Percentiles rank a stretch among this genome's conserved stretches.
These are phyloP conservation scores for Schwanniomyces sp. DNA, from an alignment of 805 yeast genomes.

Conservation along the genomic window DNA sequence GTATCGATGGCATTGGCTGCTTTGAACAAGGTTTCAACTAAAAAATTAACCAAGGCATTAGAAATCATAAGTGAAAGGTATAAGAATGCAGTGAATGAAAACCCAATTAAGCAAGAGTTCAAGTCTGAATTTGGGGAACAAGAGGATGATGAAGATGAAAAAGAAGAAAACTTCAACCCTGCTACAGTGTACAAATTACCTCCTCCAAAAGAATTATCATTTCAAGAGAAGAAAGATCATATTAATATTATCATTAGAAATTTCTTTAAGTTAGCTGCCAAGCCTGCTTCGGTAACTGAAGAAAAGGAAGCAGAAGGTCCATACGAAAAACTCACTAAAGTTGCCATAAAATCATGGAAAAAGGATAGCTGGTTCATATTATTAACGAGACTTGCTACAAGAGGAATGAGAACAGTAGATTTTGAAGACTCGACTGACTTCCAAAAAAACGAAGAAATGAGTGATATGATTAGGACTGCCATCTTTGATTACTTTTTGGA, in stretches of 20 bases:
- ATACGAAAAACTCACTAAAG: slow-evolving; percentile 54
- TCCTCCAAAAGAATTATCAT: slow-evolving; percentile 52
- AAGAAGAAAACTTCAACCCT: slow-evolving; percentile 33
- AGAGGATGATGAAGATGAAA: slow-evolving; percentile 29
- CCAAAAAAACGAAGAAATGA: slow-evolving; percentile 37
- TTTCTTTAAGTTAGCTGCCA: slow-evolving; percentile 50
- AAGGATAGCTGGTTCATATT: slow-evolving; percentile 75
- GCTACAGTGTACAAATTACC: slow-evolving; percentile 54
- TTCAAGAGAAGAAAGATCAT: slow-evolving; percentile 57
- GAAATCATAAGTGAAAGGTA: slow-evolving; percentile 71
- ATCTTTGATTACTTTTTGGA: slow-evolving; percentile 71
- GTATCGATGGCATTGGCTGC: slow-evolving; percentile 67
- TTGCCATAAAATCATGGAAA: slow-evolving; percentile 52
- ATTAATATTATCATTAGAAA: slow-evolving; percentile 58
- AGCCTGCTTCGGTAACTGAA: slow-evolving; percentile 13
- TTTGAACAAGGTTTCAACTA: slow-evolving; percentile 51
- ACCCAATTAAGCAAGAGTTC: slow-evolving; percentile 2
- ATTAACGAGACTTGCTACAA: slow-evolving; percentile 73
- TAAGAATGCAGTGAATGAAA: slow-evolving; percentile 30
- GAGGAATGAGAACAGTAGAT: slow-evolving; percentile 58
- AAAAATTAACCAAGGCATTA: slow-evolving; percentile 61
- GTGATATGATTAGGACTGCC: slow-evolving; percentile 65
- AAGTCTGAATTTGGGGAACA: slow-evolving; percentile 3
- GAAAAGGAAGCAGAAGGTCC: slow-evolving; percentile 18
- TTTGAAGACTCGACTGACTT: slow-evolving; percentile 23